These are phyloP conservation scores for Suillus hirtellus DNA, from an alignment of 768 basidiomycete species.

Conservation along the genomic window DNA sequence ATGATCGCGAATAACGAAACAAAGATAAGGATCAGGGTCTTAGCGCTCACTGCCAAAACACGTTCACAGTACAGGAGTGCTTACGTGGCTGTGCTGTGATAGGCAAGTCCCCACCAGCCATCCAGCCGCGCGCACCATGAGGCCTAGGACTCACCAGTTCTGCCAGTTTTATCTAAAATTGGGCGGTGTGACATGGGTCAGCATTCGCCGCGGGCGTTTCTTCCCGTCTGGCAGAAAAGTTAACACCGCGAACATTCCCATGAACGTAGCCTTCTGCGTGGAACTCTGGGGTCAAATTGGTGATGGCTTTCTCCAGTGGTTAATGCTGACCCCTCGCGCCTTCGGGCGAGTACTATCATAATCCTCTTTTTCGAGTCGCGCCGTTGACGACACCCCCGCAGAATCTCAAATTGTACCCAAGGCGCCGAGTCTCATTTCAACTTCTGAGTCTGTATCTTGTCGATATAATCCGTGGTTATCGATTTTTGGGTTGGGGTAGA, in stretches of 20 bases:
- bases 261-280: constrained; percentile 7
- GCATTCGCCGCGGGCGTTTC: neutral
- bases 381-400: too few relatives aligned
- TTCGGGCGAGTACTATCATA: too few relatives aligned
- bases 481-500: too few relatives aligned
- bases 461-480: too few relatives aligned
- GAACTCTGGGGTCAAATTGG: neutral
- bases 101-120: too few relatives aligned
- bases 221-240: constrained; percentile 6
- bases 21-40: constrained; percentile 5
- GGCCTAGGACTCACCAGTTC: neutral
- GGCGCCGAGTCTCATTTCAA: too few relatives aligned
- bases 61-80: neutral
- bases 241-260: constrained; percentile 8
- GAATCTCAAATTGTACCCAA: too few relatives aligned
- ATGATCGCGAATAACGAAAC: constrained; percentile 5
- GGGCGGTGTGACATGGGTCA: neutral
- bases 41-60: constrained; percentile 7
- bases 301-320: neutral
- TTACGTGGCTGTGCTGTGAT: neutral
- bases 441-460: too few relatives aligned
- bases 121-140: neutral
- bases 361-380: too few relatives aligned
- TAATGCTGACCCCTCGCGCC: neutral
- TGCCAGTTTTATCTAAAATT: constrained; percentile 9